phyloP scores from a whole-genome alignment of 148 eudicot genomes.

The Diospyros lotus region DNA sequence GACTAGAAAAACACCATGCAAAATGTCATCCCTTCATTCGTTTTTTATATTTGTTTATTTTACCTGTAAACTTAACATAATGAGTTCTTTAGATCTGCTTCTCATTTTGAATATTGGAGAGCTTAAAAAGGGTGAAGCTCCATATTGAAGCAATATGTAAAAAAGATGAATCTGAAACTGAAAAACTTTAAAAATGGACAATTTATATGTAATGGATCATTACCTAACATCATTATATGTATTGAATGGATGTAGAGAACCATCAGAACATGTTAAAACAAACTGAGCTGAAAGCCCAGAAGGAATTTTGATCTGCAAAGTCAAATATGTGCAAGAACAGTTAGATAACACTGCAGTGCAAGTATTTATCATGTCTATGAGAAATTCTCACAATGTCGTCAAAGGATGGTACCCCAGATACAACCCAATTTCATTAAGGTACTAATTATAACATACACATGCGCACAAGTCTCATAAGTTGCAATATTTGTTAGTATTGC shows the following conservation, averaged over 20 bases:
- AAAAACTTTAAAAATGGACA: background rate
- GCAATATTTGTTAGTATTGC: background rate
- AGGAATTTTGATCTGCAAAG: constrained; percentile 84
- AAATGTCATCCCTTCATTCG: background rate
- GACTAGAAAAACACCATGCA: too few species aligned
- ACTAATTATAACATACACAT: background rate
- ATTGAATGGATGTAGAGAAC: constrained; percentile 73
- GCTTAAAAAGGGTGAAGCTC: background rate
- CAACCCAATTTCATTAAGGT: background rate
- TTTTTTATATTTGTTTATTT: background rate
- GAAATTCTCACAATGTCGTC: background rate
- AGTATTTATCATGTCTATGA: background rate
- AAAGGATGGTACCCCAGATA: background rate
- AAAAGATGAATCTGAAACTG: background rate
- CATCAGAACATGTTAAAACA: constrained; percentile 69
- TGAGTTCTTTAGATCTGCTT: background rate
- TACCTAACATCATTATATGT: constrained; percentile 73
- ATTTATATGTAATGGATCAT: background rate
- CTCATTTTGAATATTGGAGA: background rate
- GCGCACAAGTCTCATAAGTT: background rate
- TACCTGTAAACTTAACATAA: background rate
- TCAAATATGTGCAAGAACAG: background rate
- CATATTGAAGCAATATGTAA: background rate
- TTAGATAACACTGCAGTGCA: background rate
- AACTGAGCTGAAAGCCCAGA: constrained; percentile 72